phyloP scores from a whole-genome alignment of 2,329 filamentous ascomycete genomes.

The Thermomyces lanuginosus region DNA sequence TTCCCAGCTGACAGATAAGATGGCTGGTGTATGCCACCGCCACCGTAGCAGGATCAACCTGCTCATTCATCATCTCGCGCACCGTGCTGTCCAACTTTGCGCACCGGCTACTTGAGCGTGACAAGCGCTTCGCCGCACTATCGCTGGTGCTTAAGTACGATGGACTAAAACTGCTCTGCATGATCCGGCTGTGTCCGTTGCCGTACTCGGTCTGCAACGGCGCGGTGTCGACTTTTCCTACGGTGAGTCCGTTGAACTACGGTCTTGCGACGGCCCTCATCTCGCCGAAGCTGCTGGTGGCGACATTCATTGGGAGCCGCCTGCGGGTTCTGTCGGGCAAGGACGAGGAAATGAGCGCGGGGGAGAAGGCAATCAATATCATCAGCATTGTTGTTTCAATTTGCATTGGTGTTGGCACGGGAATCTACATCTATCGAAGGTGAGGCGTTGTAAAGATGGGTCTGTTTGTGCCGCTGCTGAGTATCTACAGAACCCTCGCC shows the following conservation, averaged over 20 bases:
- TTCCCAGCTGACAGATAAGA: conserved; percentile 28
- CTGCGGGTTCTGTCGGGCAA: conserved; percentile 69
- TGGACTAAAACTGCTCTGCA: conserved; percentile 71
- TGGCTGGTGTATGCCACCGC: conserved; percentile 73
- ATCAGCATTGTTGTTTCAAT: conserved; percentile 58
- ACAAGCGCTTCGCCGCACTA: conserved; percentile 77
- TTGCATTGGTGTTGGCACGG: conserved; percentile 56
- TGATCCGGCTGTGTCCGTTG: conserved; percentile 81
- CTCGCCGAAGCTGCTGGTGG: conserved; percentile 73
- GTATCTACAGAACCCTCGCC: conserved; percentile 27
- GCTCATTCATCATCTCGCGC: conserved; percentile 64
- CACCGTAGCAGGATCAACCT: conserved; percentile 61
- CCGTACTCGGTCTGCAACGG: conserved; percentile 90
- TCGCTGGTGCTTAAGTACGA: conserved; percentile 78
- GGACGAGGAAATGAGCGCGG: conserved; percentile 63
- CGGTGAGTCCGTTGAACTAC: conserved; percentile 60
- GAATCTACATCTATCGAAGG: conserved; percentile 67
- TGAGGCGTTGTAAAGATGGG: conserved; percentile 13
- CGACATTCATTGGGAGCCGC: conserved; percentile 79
- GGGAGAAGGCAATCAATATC: conserved; percentile 71
- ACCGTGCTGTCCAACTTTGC: conserved; percentile 67
- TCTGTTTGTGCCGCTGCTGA: conserved; percentile 1
- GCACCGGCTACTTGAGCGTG: conserved; percentile 59
- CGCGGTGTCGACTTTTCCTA: conserved; percentile 84
- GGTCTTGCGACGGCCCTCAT: conserved; percentile 67